Percentiles rank a stretch among this genome's conserved stretches.
Conservation (phyloP, 352 stramenopile species). For the Phytophthora fragariaefolia region DNA sequence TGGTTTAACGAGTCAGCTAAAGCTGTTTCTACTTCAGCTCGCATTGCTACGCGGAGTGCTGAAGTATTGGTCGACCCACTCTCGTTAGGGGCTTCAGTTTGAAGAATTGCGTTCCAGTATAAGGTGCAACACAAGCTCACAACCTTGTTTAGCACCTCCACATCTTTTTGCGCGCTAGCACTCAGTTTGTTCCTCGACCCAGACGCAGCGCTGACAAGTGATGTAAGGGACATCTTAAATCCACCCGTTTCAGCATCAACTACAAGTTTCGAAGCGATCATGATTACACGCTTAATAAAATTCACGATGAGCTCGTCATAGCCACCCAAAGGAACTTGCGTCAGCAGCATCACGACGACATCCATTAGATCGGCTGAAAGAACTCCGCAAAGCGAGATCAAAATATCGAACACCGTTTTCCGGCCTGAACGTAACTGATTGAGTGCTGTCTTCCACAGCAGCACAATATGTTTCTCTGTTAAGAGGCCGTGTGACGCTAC, state of each 20-base stretch:
- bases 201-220: slow-evolving; percentile 61
- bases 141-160: slow-evolving; percentile 78
- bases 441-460: slow-evolving; percentile 81
- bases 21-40: slow-evolving; percentile 57
- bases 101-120: slow-evolving; percentile 77
- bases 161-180: slow-evolving; percentile 63
- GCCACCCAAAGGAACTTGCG: slow-evolving; percentile 67
- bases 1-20: slow-evolving; percentile 79
- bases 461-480: slow-evolving; percentile 67
- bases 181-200: slow-evolving; percentile 57
- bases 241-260: slow-evolving; percentile 68
- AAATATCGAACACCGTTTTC: slow-evolving; percentile 78
- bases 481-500: slow-evolving; percentile 62
- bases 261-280: slow-evolving; percentile 75
- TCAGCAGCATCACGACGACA: slow-evolving; percentile 76
- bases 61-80: slow-evolving; percentile 6
- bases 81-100: slow-evolving; percentile 35
- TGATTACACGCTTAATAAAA: slow-evolving; percentile 82
- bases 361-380: slow-evolving; percentile 79
- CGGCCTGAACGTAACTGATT: slow-evolving; percentile 70
- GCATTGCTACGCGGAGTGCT: slow-evolving; percentile 43
- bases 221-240: slow-evolving; percentile 79
- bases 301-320: slow-evolving; percentile 83
- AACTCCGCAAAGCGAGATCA: slow-evolving; percentile 68
- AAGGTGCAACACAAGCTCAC: slow-evolving; percentile 76